Evolutionary conservation across 805 yeast species (phyloP), one percentile per base, ranked within the genome.

Genomic region (Candida germanica): DNA sequence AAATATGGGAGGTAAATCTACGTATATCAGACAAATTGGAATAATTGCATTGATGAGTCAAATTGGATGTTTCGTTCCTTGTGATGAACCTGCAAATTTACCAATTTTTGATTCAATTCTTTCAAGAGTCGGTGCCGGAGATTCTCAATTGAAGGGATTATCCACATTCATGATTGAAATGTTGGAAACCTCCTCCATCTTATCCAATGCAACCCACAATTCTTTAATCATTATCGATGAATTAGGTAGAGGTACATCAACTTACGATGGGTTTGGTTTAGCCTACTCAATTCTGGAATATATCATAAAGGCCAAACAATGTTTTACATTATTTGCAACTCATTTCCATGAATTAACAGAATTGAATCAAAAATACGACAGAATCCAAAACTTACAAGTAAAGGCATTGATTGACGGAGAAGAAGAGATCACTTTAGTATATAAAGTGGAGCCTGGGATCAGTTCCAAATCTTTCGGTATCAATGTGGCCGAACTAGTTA

Each of bases 61-160:
- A 56, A 76, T 87, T 14, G 97, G 97, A 1, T 83, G 93, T 40
- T 89, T 83, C 53, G 79, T 89, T 17, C 98, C 98, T 2, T 64
- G 66, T 9, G 69, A 67, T 26, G 79, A 71, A 22, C 41, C 42
- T 3, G 89, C 96, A 0, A 89, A 87, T 50, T 57, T 93, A 17
- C 79, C 87, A 9, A 69, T 93, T 2, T 87, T 91, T 43, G 98
- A 93, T 61, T 87, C 96, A 2, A 83, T 93, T 4, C 71, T 93
- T 41, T 94, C 98, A 10, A 79, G 98, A 54, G 96, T 93, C n/a
- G 98, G 98, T 8, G 98, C 98, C 2, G 95, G 97, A 9, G 98
- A 93, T 58, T 91, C 97, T 0, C 98, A 93, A 61, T 70, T 93
- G 53, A 89, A 91, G 59, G 98, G 98, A 17, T 87, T 93, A 19